phyloP scores from a whole-genome alignment of 192 early-diverging fungal species.

The Umbelopsis ramanniana region DNA sequence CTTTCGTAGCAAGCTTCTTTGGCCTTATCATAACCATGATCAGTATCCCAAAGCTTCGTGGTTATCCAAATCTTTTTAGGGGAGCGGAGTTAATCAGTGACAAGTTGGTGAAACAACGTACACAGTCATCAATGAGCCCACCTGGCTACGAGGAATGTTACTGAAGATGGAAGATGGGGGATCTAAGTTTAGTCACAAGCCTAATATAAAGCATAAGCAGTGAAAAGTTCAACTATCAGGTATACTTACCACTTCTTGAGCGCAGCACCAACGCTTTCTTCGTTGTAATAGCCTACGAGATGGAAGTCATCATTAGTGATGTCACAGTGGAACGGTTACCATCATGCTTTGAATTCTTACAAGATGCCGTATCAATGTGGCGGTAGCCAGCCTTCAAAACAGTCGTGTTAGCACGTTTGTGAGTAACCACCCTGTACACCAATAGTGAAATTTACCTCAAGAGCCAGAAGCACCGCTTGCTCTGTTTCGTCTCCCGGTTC shows the following conservation, averaged over 20 bases:
- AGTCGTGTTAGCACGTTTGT: background rate
- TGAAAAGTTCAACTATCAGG: background rate
- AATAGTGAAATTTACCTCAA: slow-evolving; percentile 36
- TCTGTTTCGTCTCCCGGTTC: slow-evolving; percentile 41
- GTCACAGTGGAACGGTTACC: background rate
- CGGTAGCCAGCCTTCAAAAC: slow-evolving; percentile 51
- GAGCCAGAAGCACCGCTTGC: slow-evolving; percentile 48
- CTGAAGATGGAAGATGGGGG: slow-evolving; percentile 1
- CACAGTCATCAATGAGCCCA: background rate
- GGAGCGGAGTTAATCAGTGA: slow-evolving; percentile 8
- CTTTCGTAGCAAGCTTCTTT: slow-evolving; percentile 54
- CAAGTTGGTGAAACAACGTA: background rate
- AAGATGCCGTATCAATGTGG: slow-evolving; percentile 56
- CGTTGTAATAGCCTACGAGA: slow-evolving; percentile 43
- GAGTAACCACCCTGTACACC: background rate
- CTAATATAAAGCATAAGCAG: background rate
- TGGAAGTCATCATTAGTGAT: background rate
- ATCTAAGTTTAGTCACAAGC: background rate
- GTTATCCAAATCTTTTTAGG: slow-evolving; percentile 59
- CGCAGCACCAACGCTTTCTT: slow-evolving; percentile 49
- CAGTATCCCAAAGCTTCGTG: slow-evolving; percentile 60
- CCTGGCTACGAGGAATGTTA: background rate
- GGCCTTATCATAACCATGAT: slow-evolving; percentile 54
- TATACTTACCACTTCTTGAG: slow-evolving; percentile 45
- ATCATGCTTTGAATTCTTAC: background rate